phyloP scores from a whole-genome alignment of 192 early-diverging fungal species.

The Chytriomyces sp. region DNA sequence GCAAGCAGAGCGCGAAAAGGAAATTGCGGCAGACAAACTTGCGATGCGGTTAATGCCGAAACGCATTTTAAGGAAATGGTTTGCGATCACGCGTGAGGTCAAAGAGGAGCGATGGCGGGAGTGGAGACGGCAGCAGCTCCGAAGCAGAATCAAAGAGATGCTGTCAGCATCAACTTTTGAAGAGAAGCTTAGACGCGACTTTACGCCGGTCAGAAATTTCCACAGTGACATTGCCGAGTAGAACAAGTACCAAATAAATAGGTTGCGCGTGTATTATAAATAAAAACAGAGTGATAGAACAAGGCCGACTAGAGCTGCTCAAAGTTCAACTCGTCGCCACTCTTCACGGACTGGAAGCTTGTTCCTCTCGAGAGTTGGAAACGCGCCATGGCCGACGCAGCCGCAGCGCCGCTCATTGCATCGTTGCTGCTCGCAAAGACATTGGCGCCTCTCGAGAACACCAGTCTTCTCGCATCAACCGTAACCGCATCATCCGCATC shows the following conservation, averaged over 20 bases:
- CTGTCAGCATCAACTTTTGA: slow-evolving; percentile 9
- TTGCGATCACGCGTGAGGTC: background rate
- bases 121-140: slow-evolving; percentile 14
- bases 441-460: background rate
- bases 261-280: background rate
- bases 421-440: background rate
- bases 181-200: slow-evolving; percentile 17
- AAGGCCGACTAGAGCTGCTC: background rate
- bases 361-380: background rate
- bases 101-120: slow-evolving; percentile 18
- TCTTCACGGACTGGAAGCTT: background rate
- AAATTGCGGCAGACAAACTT: background rate
- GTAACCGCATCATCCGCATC: background rate
- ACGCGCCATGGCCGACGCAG: background rate
- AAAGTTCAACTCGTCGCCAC: background rate
- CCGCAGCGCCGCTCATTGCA: background rate
- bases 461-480: background rate
- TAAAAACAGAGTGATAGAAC: background rate
- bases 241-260: background rate
- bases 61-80: slow-evolving; percentile 10
- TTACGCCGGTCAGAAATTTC: background rate
- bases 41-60: background rate
- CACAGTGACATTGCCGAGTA: too few species aligned
- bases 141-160: slow-evolving; percentile 14
- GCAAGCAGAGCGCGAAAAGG: slow-evolving; percentile 20